Conservation (phyloP, 192 early-diverging fungal species). For the Coemansia sp. region DNA sequence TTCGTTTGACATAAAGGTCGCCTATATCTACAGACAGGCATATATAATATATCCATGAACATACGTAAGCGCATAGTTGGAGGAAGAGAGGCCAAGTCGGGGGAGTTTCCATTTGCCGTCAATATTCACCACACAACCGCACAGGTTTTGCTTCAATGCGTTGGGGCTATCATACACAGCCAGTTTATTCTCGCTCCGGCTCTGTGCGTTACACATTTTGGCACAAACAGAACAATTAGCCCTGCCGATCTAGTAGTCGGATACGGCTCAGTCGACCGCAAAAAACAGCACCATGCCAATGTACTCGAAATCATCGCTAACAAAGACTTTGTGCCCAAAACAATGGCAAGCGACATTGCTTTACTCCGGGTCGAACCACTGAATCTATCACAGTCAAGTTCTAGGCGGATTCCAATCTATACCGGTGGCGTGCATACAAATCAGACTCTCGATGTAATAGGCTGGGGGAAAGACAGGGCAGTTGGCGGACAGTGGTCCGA, state of each 20-base stretch:
- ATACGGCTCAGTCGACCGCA: conserved; percentile 5
- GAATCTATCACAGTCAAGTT: background rate
- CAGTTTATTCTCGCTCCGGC: background rate
- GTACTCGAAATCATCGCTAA: conserved; percentile 1
- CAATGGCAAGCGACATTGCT: conserved; percentile 2
- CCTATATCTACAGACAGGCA: background rate
- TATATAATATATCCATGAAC: background rate
- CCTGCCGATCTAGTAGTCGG: background rate
- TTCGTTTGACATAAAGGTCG: background rate
- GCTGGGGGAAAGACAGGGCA: conserved; percentile 1
- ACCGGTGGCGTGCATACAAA: conserved; percentile 1
- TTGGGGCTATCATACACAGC: background rate
- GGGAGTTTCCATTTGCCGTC: conserved; percentile 10
- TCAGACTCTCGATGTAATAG: conserved; percentile 1
- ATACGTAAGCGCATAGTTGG: conserved; percentile 1
- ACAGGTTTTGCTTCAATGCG: background rate
- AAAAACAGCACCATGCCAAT: conserved; percentile 4
- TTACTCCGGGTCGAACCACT: background rate
- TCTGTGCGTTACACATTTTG: conserved; percentile 1
- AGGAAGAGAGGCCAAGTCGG: background rate
- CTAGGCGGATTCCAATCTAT: conserved; percentile 1
- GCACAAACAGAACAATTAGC: background rate
- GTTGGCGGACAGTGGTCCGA: conserved; percentile 2
- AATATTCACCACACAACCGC: background rate
- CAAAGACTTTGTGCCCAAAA: background rate